Evolutionary conservation across 768 basidiomycete species (phyloP).

Genomic region (Boletus barrowsii): DNA sequence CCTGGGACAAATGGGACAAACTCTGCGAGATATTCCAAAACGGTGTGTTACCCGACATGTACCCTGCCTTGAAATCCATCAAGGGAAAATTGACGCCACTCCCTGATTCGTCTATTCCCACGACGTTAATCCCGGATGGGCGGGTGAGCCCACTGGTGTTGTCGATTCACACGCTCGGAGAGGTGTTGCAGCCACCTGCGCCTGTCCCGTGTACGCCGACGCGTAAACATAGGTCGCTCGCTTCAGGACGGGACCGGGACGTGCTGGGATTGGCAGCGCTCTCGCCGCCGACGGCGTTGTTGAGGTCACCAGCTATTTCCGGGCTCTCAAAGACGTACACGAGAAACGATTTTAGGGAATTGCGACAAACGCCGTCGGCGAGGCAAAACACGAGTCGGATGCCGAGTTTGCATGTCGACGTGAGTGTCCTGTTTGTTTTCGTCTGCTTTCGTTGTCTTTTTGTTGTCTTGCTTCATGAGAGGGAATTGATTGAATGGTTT

Average conservation of each 20-base stretch:
- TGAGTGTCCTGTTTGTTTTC: slow-evolving; percentile 37
- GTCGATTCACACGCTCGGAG: slow-evolving; percentile 45
- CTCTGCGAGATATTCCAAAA: slow-evolving; percentile 41
- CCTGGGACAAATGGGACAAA: slow-evolving; percentile 42
- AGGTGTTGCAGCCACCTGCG: slow-evolving; percentile 41
- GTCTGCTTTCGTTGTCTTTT: not conserved
- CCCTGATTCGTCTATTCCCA: slow-evolving; percentile 22
- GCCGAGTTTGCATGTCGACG: slow-evolving; percentile 81
- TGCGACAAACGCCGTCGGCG: slow-evolving; percentile 63
- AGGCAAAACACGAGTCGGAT: slow-evolving; percentile 83
- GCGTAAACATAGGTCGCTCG: slow-evolving; percentile 28
- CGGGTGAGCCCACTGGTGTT: slow-evolving; percentile 33
- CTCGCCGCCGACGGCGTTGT: slow-evolving; percentile 66
- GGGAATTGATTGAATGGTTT: slow-evolving; percentile 3
- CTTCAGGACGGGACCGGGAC: slow-evolving; percentile 27
- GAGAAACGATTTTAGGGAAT: slow-evolving; percentile 78
- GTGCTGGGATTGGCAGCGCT: slow-evolving; percentile 60
- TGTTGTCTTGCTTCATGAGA: not conserved
- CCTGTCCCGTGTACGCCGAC: slow-evolving; percentile 54
- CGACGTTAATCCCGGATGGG: slow-evolving; percentile 35
- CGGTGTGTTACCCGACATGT: slow-evolving; percentile 26
- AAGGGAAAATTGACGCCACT: slow-evolving; percentile 32
- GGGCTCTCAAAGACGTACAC: slow-evolving; percentile 80
- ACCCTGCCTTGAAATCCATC: slow-evolving; percentile 31
- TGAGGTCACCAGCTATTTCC: slow-evolving; percentile 69